Evolutionary conservation across 306 rosid genomes (phyloP), one percentile per base, ranked within the genome.

Genomic region (Dicorynia guianensis): DNA sequence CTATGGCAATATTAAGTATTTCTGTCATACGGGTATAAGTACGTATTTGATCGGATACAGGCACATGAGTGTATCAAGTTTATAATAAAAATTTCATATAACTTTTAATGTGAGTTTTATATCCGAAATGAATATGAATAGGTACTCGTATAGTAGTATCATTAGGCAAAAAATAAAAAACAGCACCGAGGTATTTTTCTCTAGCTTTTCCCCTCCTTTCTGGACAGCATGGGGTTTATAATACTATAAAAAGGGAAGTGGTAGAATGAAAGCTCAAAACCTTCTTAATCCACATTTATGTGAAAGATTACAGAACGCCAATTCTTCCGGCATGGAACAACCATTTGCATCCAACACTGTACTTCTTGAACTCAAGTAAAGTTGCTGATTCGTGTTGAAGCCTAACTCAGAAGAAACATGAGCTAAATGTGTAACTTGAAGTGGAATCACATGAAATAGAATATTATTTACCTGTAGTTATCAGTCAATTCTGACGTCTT

Each of bases 391-490:
- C 18, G 52, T 13, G 7, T 30, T 46, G 49, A 74, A 74, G 44
- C 63, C 39, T 18, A 62, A 14, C 59, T 60, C 61, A 60, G 20
- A 63, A 53, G 25, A 19, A 64, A 75, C 30, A 61, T 62, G 64
- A 61, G 48, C 44, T 46, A 65, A 18, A 56, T 8, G 53, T 74
- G 77, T 47, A 73, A 52, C 60, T 44, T 73, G 49, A 46, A 35
- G 12, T 0, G 39, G 17, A 11, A 11, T 20, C 54, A 49, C 11
- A 3, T 74, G 20, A 62, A 49, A 34, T 49, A 4, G 10, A 46
- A 48, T 38, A 0, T 25, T 38, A 50, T 33, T 48, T 48, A 30
- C 72, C 12, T 46, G 11, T 65, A 30, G 71, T 19, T 25, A 25
- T 25, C 30, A 12, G 14, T 57, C 69, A 43, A 33, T 56, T 67